Evolutionary conservation across 495 filamentous ascomycete genomes (phyloP).

Genomic region (Aspergillus ostianus): DNA sequence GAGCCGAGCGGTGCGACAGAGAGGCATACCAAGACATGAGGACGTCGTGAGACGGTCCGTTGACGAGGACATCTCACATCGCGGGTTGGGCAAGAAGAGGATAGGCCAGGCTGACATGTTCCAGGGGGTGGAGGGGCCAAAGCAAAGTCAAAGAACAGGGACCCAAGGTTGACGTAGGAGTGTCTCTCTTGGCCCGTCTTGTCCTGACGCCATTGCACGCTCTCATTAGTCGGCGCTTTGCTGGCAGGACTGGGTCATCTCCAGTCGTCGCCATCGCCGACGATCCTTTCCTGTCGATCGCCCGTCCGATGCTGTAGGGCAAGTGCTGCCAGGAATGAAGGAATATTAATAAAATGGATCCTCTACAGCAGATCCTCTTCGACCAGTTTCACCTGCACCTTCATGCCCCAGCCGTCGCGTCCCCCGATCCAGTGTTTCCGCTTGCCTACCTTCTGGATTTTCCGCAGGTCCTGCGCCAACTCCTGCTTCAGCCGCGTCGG

Average conservation of each 20-base stretch:
- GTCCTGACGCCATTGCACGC: neutral
- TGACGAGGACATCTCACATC: neutral
- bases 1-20: neutral
- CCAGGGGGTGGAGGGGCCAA: too few relatives aligned
- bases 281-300: neutral
- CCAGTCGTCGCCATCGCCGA: neutral
- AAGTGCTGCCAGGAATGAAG: neutral
- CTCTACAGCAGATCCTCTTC: conserved; percentile 17
- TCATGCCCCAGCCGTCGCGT: conserved; percentile 31
- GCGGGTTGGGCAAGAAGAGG: neutral
- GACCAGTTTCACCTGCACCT: conserved; percentile 23
- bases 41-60: neutral
- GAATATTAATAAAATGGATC: neutral
- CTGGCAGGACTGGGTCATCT: neutral
- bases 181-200: neutral
- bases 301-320: neutral
- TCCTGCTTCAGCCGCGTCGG: conserved; percentile 30
- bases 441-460: conserved; percentile 34
- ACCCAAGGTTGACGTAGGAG: neutral
- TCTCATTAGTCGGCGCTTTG: neutral
- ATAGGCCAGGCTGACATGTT: too few relatives aligned
- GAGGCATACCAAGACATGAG: neutral
- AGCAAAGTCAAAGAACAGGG: too few relatives aligned
- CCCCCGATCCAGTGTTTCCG: conserved; percentile 37
- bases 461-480: conserved; percentile 24